Percentiles rank a stretch among this genome's conserved stretches.
phyloP scores from a whole-genome alignment of 176 grass and related monocot species.

The Secale cereale region DNA sequence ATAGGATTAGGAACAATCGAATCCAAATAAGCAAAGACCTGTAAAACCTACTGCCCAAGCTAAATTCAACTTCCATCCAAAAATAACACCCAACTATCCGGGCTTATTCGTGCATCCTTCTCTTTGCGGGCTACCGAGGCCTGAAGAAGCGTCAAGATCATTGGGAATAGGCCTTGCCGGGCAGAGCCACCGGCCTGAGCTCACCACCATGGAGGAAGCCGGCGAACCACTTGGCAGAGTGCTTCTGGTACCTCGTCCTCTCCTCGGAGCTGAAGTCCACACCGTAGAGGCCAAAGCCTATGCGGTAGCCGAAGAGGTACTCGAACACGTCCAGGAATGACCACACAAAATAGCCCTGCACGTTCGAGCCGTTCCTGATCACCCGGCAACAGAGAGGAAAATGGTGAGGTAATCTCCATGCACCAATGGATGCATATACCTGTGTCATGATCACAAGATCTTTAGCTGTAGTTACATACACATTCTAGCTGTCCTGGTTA shows the following conservation, averaged over 20 bases:
- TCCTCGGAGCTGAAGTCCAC: constrained; percentile 54
- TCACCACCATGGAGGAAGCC: constrained; percentile 47
- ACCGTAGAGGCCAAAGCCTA: constrained; percentile 51
- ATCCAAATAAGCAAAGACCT: not conserved
- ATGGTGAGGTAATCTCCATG: constrained; percentile 56
- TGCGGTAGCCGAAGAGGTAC: constrained; percentile 40
- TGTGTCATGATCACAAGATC: constrained; percentile 15
- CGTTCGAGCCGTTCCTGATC: constrained; percentile 78
- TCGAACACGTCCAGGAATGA: constrained; percentile 87
- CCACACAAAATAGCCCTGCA: constrained; percentile 90
- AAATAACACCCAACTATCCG: not conserved
- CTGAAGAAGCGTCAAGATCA: constrained; percentile 3
- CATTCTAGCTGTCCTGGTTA: not conserved
- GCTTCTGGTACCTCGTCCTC: constrained; percentile 56
- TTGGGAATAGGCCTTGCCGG: constrained; percentile 27
- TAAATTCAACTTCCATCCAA: not conserved
- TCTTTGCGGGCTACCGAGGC: not conserved
- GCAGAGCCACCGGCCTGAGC: constrained; percentile 35
- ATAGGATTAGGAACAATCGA: not conserved
- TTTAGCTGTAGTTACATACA: not conserved
- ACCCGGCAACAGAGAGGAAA: not conserved
- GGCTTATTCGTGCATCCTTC: not conserved
- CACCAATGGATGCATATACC: constrained; percentile 74
- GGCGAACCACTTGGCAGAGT: constrained; percentile 71
- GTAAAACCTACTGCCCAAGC: not conserved